These are phyloP conservation scores for Gyrodon lividus DNA, from an alignment of 768 basidiomycete species.

Conservation along the genomic window DNA sequence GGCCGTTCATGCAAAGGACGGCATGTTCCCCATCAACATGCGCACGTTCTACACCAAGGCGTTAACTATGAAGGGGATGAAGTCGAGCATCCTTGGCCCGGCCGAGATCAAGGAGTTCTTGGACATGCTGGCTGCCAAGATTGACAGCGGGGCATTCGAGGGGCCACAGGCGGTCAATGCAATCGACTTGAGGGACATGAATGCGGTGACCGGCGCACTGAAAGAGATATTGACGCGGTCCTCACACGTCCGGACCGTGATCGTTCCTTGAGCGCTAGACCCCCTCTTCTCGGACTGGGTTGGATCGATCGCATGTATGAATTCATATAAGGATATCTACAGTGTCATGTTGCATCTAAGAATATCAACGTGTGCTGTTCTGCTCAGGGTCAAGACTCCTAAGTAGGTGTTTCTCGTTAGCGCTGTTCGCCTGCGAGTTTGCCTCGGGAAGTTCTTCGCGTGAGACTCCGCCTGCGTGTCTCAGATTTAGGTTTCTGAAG, in stretches of 20 bases:
- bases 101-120: slow-evolving; percentile 27
- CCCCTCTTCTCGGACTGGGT: not conserved
- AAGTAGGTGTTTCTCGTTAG: not conserved
- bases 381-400: not conserved
- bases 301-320: too few relatives aligned
- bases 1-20: slow-evolving; percentile 35
- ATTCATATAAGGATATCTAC: too few relatives aligned
- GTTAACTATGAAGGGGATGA: slow-evolving; percentile 32
- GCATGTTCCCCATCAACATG: slow-evolving; percentile 30
- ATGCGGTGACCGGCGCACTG: slow-evolving; percentile 20
- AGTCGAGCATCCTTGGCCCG: slow-evolving; percentile 23
- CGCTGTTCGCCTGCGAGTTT: not conserved
- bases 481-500: slow-evolving; percentile 9
- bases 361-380: not conserved
- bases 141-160: slow-evolving; percentile 27
- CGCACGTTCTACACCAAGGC: slow-evolving; percentile 33
- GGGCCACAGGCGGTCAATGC: slow-evolving; percentile 26
- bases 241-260: slow-evolving; percentile 29
- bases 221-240: slow-evolving; percentile 27
- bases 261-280: slow-evolving; percentile 17
- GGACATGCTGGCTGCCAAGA: slow-evolving; percentile 29
- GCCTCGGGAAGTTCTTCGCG: not conserved
- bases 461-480: not conserved
- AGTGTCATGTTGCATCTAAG: too few relatives aligned
- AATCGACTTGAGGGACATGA: slow-evolving; percentile 21